These are phyloP conservation scores for Ceraceosorus bombacis DNA, from an alignment of 1,284 basidiomycete genomes.

Conservation along the genomic window DNA sequence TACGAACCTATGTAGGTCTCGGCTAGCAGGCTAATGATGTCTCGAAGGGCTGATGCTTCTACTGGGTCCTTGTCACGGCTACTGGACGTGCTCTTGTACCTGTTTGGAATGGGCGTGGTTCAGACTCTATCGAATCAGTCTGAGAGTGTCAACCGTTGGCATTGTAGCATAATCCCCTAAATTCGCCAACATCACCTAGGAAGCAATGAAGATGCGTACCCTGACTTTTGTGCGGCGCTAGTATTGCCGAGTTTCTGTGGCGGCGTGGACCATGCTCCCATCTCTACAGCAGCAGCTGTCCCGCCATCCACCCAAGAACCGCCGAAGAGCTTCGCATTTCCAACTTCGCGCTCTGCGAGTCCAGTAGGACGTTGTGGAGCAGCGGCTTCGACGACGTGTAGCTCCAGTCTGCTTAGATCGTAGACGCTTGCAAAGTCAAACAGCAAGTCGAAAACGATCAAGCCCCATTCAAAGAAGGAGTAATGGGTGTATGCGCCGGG, in stretches of 20 bases:
- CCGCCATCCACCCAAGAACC: constrained; percentile 33
- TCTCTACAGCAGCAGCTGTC: constrained; percentile 20
- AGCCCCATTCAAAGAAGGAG: constrained; percentile 43
- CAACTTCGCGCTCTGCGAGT: neutral
- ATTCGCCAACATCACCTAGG: neutral
- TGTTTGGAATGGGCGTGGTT: too few species aligned
- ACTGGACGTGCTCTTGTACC: too few species aligned
- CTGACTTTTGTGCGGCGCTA: neutral
- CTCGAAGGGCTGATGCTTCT: constrained; percentile 1
- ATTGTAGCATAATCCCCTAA: too few species aligned
- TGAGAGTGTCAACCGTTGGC: too few species aligned
- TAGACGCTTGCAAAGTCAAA: constrained; percentile 37
- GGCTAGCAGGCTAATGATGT: constrained; percentile 19
- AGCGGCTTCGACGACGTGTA: constrained; percentile 30
- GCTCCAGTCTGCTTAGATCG: constrained; percentile 32
- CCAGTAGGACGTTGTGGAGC: neutral
- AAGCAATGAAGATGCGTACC: constrained; percentile 9
- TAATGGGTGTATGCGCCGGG: constrained; percentile 42
- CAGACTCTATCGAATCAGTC: too few species aligned
- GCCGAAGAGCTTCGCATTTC: constrained; percentile 7
- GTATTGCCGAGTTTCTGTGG: neutral
- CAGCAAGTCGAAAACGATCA: constrained; percentile 42
- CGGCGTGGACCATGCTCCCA: constrained; percentile 34
- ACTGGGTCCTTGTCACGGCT: neutral
- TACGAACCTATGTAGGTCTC: constrained; percentile 29